Percentiles rank a stretch among this genome's conserved stretches.
Conservation (phyloP, 768 basidiomycete genomes). For the Mrakia gelida region DNA sequence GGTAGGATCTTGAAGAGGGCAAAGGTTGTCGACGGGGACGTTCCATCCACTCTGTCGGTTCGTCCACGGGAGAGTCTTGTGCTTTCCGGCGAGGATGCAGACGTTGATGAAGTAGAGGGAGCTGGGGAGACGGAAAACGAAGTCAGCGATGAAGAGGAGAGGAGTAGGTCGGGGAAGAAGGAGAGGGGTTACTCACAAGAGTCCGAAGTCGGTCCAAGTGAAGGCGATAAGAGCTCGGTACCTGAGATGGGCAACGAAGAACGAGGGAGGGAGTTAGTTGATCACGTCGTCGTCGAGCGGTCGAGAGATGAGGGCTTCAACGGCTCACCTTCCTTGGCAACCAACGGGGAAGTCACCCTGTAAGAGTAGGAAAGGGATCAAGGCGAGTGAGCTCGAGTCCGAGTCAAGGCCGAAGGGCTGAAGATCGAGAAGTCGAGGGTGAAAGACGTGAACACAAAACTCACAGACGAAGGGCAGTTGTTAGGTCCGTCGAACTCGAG, state of each 20-base stretch:
- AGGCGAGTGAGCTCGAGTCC: not conserved
- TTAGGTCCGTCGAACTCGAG: not conserved
- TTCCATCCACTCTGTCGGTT: not conserved
- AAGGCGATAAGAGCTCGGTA: constrained; percentile 12
- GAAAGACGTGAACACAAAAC: not conserved
- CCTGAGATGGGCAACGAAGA: too few species aligned
- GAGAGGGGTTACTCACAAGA: constrained; percentile 7
- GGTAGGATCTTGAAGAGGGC: not conserved
- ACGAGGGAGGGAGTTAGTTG: too few species aligned
- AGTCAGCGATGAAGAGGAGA: not conserved
- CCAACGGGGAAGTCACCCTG: not conserved
- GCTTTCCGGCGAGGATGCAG: not conserved
- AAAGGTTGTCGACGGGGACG: not conserved
- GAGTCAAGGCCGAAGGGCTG: too few species aligned
- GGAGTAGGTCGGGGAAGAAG: not conserved
- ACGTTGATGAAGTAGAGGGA: not conserved
- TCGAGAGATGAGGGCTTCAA: too few species aligned
- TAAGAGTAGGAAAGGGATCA: not conserved
- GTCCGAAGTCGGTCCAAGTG: constrained; percentile 7
- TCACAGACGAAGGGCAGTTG: not conserved
- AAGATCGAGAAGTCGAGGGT: too few species aligned
- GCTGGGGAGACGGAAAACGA: not conserved
- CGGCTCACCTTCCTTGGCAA: not conserved
- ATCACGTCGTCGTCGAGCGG: too few species aligned
- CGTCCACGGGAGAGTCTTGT: not conserved